Base-by-base conservation (phyloP, 495 filamentous ascomycete genomes). In the Parathielavia appendiculata region DNA sequence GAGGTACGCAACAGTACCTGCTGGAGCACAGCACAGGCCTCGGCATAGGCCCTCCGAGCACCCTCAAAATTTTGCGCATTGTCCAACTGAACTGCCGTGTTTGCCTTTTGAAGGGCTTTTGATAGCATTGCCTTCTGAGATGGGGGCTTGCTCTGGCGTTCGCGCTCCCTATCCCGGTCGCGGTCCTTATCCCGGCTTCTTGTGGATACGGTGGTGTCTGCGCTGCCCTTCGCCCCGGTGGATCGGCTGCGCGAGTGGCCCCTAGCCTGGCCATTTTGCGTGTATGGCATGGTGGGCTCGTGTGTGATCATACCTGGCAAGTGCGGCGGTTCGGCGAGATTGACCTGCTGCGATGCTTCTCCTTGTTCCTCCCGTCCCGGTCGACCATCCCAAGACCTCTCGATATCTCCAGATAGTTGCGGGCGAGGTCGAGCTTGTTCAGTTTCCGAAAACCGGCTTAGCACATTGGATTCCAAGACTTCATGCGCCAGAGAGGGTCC, bases 61-160 rank as follows among this genome's bases (percentile, higher is more conserved):
- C 91, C 91, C 69, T 93, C 90, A 62, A 92, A 88, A 69, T 97
- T 96, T 64, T 92, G 88, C 5, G 90, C 91, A 76, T 96, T 95
- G 70, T 98, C 93, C 34, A 97, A 82, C 54, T 95, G 79, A 16
- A 98, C 93, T 9, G 93, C 93, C 22, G 89, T 93, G 63, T 97
- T 96, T 39, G 93, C 93, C 72, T 96, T 96, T 64, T 95, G 86
- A 43, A 98, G 75, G 8, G 93, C 93, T 66, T 87, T 91, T 5
- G 91, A 93, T 17, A 98, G 78, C 89, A 96, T 97, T 22, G 84
- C 84, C 73, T 95, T 96, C 66, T 96, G 88, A 1, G 88, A 90
- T 11, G 74, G 73, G 40, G 71, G 70, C 56, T 77, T 79, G 32
- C 51, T 64, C 64, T 52, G 36, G 22, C 64, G 62, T 8, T 66